Base-by-base conservation (phyloP, 1,284 basidiomycete genomes). In the Ustilago shanxiensis region DNA sequence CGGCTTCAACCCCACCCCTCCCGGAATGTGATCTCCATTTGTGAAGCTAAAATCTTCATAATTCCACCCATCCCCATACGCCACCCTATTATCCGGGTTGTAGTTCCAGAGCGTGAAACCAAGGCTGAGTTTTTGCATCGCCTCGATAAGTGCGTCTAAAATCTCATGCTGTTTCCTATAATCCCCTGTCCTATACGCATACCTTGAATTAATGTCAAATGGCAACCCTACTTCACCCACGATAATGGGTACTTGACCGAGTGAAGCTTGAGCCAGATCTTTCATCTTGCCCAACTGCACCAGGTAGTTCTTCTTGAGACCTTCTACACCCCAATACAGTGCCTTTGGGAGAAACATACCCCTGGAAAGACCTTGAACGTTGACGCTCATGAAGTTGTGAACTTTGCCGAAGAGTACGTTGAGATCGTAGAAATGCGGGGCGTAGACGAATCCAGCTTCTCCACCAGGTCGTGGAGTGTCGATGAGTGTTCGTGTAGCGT, bases 31-130 rank as follows among this genome's bases (percentile, higher is more conserved):
- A 13, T 92, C 93, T 88, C 93, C 96, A 92, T 93, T 96, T 3
- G 93, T 94, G 85, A 86, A 70, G 49, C 72, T 77, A 57, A 86
- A 86, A 65, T 86, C 84, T 67, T 98, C 95, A 51, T 92, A 93
- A 83, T 97, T 98, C 96, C 96, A 98, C 71, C 91, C 89, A 85
- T 98, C 95, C 14, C 96, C 97, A 24, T 87, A 84, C 22, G 87
- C 84, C 79, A 96, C 93, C 44, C 90, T 89, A 86, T 98, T 98
- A 60, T 89, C 88, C 0, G 95, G 93, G 83, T 98, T 98, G 86
- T 98, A 98, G 75, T 93, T 95, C 96, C 95, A 98, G 24, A 98
- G 87, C 3, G 86, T 86, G 69, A 83, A 87, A 1, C 80, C 79
- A 16, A 84, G 65, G 16, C 79, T 52, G n/a, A 81, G 72, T 8